Conservation (phyloP, 306 rosid genomes). For the Herpetospermum pedunculosum region DNA sequence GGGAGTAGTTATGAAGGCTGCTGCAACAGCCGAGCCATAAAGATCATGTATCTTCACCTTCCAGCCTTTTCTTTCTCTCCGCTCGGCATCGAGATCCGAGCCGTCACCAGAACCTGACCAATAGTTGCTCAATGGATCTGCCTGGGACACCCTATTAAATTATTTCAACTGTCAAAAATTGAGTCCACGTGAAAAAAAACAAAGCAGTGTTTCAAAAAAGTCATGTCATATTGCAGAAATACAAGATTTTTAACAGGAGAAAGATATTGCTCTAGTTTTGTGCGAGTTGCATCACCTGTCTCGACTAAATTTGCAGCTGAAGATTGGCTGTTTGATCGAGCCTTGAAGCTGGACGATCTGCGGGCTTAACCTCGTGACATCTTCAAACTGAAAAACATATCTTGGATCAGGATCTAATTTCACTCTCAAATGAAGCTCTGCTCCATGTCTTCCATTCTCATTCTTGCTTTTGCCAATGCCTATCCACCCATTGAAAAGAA, state of each 20-base stretch:
- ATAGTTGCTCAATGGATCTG: constrained; percentile 61
- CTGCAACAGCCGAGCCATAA: constrained; percentile 97
- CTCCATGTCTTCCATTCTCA: constrained; percentile 47
- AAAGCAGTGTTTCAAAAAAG: neutral
- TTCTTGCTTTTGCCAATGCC: constrained; percentile 63
- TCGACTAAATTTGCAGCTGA: constrained; percentile 77
- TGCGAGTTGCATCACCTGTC: constrained; percentile 56
- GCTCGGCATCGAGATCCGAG: constrained; percentile 40
- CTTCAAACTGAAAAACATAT: constrained; percentile 83
- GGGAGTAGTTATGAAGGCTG: constrained; percentile 97
- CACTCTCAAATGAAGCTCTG: constrained; percentile 75
- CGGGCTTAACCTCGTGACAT: constrained; percentile 58
- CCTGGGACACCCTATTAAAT: constrained; percentile 65
- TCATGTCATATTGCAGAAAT: neutral
- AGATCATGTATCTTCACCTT: constrained; percentile 97
- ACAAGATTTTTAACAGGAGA: neutral
- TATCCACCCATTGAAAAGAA: constrained; percentile 81
- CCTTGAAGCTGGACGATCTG: constrained; percentile 86
- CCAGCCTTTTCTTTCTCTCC: constrained; percentile 92
- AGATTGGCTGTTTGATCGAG: constrained; percentile 72
- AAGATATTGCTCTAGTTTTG: neutral
- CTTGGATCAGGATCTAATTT: constrained; percentile 89
- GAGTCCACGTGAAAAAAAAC: neutral
- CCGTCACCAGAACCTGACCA: constrained; percentile 50
- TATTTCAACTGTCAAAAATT: neutral